Percentiles rank a stretch among this genome's conserved stretches.
Evolutionary conservation across 768 basidiomycete genomes (phyloP).

Genomic region (Pleurotus salmoneostramineus): DNA sequence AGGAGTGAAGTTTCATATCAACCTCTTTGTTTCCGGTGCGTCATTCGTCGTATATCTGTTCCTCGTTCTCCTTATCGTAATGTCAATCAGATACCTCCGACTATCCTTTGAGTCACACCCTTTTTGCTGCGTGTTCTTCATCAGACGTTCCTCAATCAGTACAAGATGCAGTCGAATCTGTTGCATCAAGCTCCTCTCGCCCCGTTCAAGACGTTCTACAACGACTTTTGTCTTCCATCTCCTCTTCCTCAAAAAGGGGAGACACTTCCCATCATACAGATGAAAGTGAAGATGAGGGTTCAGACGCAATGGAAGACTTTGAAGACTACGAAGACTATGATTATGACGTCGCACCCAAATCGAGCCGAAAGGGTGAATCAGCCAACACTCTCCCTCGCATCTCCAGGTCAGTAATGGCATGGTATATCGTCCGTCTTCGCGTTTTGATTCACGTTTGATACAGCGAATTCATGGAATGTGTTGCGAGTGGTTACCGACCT

Average conservation of each 20-base stretch:
- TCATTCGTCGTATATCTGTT: background rate
- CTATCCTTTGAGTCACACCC: constrained; percentile 57
- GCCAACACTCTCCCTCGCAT: background rate
- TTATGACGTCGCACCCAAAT: background rate
- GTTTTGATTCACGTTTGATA: constrained; percentile 3
- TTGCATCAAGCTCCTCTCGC: constrained; percentile 36
- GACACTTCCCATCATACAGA: constrained; percentile 4
- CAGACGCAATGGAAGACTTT: constrained; percentile 26
- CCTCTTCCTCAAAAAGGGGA: constrained; percentile 17
- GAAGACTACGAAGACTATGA: constrained; percentile 32
- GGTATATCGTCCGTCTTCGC: background rate
- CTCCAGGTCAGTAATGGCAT: background rate
- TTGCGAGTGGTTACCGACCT: constrained; percentile 54
- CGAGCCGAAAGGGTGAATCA: constrained; percentile 9
- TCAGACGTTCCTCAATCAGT: constrained; percentile 35
- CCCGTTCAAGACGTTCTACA: constrained; percentile 43
- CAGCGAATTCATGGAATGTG: constrained; percentile 60
- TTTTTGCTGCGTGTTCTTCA: constrained; percentile 53
- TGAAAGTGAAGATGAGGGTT: constrained; percentile 17
- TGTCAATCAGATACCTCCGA: constrained; percentile 55
- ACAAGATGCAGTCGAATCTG: constrained; percentile 36
- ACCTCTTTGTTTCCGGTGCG: constrained; percentile 49
- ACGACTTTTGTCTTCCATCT: constrained; percentile 32
- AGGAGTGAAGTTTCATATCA: constrained; percentile 31
- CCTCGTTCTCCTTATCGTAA: background rate